Evolutionary conservation across 306 rosid species (phyloP), one percentile per base, ranked within the genome.

Genomic region (Acacia confusa): DNA sequence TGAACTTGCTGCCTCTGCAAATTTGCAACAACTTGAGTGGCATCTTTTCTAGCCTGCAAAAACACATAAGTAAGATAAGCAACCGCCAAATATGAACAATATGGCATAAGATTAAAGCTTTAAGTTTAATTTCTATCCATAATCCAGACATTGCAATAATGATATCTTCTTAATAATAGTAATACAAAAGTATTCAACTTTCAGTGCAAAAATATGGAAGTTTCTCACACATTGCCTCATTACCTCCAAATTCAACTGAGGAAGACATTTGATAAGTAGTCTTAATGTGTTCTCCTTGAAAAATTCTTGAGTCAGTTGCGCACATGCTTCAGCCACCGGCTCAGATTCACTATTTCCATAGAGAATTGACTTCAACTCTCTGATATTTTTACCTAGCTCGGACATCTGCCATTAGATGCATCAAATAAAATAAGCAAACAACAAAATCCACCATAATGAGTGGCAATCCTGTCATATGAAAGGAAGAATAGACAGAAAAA

Each of bases 11-110:
- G 99, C 88, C 99, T 90, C 81, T 95, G 99, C 73, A 95, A 90
- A 88, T 95, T 95, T 65, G 99, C 99, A 86, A 95, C 98, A 78
- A 95, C 91, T 88, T 95, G 99, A 63, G 97, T 95, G 68, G 97
- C 99, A 82, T 95, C 99, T 80, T 95, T 95, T 64, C 99, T 89
- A 70, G 96, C 90, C 99, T 95, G 90, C 82, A 83, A 63, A 82
- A 82, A 67, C 53, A 43, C 75, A 81, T 7, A 63, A 32, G 79
- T 67, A 86, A 64, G 40, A 64, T 75, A 75, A 52, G 69, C 44
- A 88, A 83, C 72, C 17, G 70, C 34, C 30, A 70, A 71, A 78
- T 48, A 55, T 70, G 53, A 48, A 16, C 64, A 74, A 45, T 20
- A 53, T 17, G 61, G 1, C 61, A 53, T 53, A 55, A 52, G 58